Base-by-base conservation (phyloP, 306 rosid species). In the Ceratonia siliqua region DNA sequence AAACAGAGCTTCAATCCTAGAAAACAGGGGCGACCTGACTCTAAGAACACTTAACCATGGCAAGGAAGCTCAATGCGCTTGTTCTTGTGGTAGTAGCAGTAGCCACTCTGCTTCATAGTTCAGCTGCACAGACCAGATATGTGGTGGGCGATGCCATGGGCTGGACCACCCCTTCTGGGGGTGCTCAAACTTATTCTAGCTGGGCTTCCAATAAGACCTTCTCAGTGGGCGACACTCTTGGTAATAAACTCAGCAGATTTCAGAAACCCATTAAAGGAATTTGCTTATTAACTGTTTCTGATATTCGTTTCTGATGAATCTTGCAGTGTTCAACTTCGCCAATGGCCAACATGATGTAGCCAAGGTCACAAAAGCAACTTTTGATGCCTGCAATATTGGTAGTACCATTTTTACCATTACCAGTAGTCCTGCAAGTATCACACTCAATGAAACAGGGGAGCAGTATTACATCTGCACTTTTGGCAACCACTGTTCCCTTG, bases 161-260 rank as follows among this genome's bases (percentile, higher is more conserved):
- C 1, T 94, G 98, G 98, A 41, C 15, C 61, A 24, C 85, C 68
- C 84, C 91, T 25, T 1, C 89, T 1, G 20, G 54, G 7, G 92
- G 77, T 9, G 62, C 88, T 18, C 0, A 81, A 0, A 5, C 39
- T 27, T 94, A 89, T 58, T 0, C 67, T 75, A 42, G 11, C 1
- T 94, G 98, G 98, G 87, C 97, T 38, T 20, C 89, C 22, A 79
- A 67, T 36, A 55, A 91, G 20, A 88, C 68, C 75, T 89, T 91
- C 81, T 13, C 8, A 0, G 30, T 70, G 0, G 89, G 87, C 49
- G 92, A 89, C 84, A 75, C 68, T 84, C 87, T 91, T 5, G 94
- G 97, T 89, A 85, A 48, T 3, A 54, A 20, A 43, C 22, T 0
- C 2, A 8, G 13, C 18, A 25, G 0, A 24, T 27, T 11, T 5